These are phyloP conservation scores for Colletotrichum sp. DNA, from an alignment of 2,329 filamentous ascomycete species.

Conservation along the genomic window DNA sequence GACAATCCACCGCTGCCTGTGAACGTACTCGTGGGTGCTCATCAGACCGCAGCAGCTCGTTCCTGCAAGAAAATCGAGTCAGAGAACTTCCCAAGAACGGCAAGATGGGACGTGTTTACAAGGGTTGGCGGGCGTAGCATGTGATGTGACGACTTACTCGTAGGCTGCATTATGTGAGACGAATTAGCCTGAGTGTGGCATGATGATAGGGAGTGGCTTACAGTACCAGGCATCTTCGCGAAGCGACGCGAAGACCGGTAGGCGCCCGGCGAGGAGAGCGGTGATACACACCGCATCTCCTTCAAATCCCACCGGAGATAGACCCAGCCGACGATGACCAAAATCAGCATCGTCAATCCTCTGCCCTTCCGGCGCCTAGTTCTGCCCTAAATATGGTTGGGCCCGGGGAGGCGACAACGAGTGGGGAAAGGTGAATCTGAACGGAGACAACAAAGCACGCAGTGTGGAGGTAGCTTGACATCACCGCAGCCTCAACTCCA, in stretches of 20 bases:
- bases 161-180: neutral
- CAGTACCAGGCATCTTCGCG: neutral
- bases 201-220: neutral
- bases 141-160: rapidly evolving
- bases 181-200: neutral
- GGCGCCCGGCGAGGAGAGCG: neutral
- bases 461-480: neutral
- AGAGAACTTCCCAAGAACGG: neutral
- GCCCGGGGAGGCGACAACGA: neutral
- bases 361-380: neutral
- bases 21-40: neutral
- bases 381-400: neutral
- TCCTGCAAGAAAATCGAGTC: neutral
- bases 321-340: neutral
- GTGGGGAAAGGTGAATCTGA: neutral
- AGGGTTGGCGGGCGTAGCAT: neutral
- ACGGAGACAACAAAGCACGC: neutral
- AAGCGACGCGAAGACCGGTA: neutral
- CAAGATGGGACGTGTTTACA: neutral
- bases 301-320: neutral
- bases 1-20: neutral
- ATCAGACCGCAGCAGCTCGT: neutral
- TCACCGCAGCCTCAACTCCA: neutral
- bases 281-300: neutral
- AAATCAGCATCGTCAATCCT: neutral